Evolutionary conservation across 2,329 filamentous ascomycete genomes (phyloP), one percentile per base, ranked within the genome.

Genomic region (Neopestalotiopsis clavispora): DNA sequence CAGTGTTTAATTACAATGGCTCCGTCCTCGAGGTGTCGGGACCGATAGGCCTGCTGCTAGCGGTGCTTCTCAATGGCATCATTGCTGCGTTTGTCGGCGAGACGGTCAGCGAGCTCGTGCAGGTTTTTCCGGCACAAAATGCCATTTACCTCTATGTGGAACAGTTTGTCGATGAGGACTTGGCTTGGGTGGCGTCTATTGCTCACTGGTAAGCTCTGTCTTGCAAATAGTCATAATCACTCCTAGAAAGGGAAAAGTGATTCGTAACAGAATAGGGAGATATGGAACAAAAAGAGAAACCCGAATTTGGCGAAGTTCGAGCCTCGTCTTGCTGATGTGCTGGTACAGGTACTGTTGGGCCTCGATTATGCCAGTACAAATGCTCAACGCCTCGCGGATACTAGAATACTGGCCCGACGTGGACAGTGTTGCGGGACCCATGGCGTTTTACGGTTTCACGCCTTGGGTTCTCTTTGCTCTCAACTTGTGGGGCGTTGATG

Each of bases 61-160:
- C 67, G 13, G 67, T 73, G 6, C 9, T 68, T 12, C 32, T 73
- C 13, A 68, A 72, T 40, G 70, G 70, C 4, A 20, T 72, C 42
- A 69, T 73, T 20, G 52, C 69, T 0, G 62, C 70, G n/a, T 68
- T 65, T 56, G 63, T 73, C 3, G 71, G 71, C 4, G 71, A 73
- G 3, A 71, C 68, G 5, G 66, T 73, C n/a, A 71, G 68, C 52
- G 70, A 73, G 32, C 65, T 73, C 7, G 71, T 73, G 23, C 71
- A 73, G 42, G 45, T 68, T 3, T 73, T 73, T 30, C 71, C 71
- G 4, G 68, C 69, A 1, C 71, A 70, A 28, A 73, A 73, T 59
- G 71, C 70, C 4, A 69, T 73, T 2, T 73, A 70, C 56, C 70
- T 72, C 28, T 73, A 73, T n/a, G 65, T 72, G 9, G 63, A 72